Percentiles rank a stretch among this genome's conserved stretches.
phyloP scores from a whole-genome alignment of 1,284 basidiomycete genomes.

The Naganishia sp. region DNA sequence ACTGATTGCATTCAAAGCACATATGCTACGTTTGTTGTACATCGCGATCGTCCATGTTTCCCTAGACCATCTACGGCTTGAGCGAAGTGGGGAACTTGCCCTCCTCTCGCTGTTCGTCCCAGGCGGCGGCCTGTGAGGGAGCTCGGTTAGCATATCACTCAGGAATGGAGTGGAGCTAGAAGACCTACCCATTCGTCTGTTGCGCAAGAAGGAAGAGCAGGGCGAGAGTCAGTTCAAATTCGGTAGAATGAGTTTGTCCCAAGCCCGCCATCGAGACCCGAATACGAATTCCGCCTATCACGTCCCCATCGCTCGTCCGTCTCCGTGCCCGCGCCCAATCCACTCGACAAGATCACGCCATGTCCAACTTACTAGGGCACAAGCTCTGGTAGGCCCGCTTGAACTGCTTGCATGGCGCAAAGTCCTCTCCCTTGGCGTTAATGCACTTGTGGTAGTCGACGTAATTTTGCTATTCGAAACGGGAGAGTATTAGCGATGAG shows the following conservation, averaged over 20 bases:
- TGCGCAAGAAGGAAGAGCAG: slow-evolving; percentile 30
- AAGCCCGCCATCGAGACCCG: background rate
- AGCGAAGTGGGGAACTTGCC: slow-evolving; percentile 89
- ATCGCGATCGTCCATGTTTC: background rate
- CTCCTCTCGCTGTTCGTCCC: slow-evolving; percentile 88
- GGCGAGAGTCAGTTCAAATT: background rate
- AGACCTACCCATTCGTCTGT: slow-evolving; percentile 78
- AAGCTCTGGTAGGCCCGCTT: slow-evolving; percentile 93
- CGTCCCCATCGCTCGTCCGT: background rate
- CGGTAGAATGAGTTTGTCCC: background rate
- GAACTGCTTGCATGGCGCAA: slow-evolving; percentile 98
- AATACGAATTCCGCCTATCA: background rate
- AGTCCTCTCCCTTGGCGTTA: slow-evolving; percentile 96
- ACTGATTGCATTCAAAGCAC: background rate
- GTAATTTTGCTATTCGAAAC: slow-evolving; percentile 84
- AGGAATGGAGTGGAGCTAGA: slow-evolving; percentile 25
- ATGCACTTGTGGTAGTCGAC: slow-evolving; percentile 98
- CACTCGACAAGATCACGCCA: background rate
- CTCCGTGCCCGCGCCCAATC: background rate
- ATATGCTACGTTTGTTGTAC: slow-evolving; percentile 16
- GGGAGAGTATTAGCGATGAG: background rate
- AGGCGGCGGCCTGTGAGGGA: slow-evolving; percentile 68
- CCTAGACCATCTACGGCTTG: slow-evolving; percentile 59
- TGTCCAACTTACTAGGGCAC: slow-evolving; percentile 83
- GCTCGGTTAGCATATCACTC: slow-evolving; percentile 15